Percentiles rank a stretch among this genome's conserved stretches.
phyloP scores from a whole-genome alignment of 306 rosid genomes.

The Hippophae gyantsensis region DNA sequence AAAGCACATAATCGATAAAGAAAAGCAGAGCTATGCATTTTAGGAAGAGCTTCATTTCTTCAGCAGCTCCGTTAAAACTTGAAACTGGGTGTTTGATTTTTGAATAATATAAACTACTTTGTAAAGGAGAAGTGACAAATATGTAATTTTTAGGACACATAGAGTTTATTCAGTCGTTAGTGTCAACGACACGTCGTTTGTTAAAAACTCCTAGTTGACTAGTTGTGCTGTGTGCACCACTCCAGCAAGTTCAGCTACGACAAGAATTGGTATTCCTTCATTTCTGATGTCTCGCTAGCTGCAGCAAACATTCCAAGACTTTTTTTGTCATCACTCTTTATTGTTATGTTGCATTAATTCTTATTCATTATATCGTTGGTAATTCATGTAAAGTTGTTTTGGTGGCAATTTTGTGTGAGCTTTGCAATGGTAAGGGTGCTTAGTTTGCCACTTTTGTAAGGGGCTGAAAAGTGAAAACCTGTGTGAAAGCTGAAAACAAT shows the following conservation, averaged over 20 bases:
- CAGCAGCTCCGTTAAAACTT: neutral
- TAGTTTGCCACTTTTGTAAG: constrained; percentile 65
- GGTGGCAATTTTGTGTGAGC: constrained; percentile 54
- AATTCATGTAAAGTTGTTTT: constrained; percentile 15
- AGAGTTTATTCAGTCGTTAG: neutral
- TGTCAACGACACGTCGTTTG: constrained; percentile 7
- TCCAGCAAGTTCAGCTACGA: constrained; percentile 29
- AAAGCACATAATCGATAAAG: constrained; percentile 9
- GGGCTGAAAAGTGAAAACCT: constrained; percentile 51
- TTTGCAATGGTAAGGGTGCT: constrained; percentile 82
- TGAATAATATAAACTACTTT: neutral
- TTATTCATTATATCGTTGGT: neutral
- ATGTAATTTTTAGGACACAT: constrained; percentile 10
- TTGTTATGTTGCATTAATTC: neutral
- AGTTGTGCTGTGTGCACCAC: constrained; percentile 24
- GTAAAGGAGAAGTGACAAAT: neutral
- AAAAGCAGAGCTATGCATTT: neutral
- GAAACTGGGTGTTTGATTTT: neutral
- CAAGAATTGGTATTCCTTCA: constrained; percentile 22
- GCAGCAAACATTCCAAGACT: too few species aligned
- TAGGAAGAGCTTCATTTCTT: constrained; percentile 17
- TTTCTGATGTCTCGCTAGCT: neutral
- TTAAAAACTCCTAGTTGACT: constrained; percentile 24
- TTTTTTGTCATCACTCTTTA: neutral
- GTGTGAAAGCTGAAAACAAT: constrained; percentile 59